A percentile compares a stretch with the other conserved stretches of the same genome.
Conservation (phyloP, 768 basidiomycete genomes). For the Xerocomellus chrysenteron region DNA sequence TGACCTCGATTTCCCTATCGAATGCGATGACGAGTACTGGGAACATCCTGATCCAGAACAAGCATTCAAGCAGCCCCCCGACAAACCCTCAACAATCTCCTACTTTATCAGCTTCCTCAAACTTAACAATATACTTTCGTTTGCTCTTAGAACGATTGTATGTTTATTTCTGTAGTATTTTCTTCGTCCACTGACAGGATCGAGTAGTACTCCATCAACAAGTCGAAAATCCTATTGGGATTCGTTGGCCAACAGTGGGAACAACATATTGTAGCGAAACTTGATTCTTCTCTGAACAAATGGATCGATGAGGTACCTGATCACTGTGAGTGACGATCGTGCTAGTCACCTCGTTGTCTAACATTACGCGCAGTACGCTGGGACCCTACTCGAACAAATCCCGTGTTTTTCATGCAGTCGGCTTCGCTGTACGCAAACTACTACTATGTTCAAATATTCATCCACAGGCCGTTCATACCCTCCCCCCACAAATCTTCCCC, state of each 20-base stretch:
- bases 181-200: background rate
- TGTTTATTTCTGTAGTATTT: slow-evolving; percentile 11
- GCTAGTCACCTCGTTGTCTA: background rate
- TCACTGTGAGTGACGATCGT: slow-evolving; percentile 26
- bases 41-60: slow-evolving; percentile 45
- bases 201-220: slow-evolving; percentile 68
- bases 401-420: slow-evolving; percentile 47
- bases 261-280: slow-evolving; percentile 62
- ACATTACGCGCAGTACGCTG: slow-evolving; percentile 36
- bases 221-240: slow-evolving; percentile 52
- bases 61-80: slow-evolving; percentile 62
- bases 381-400: slow-evolving; percentile 42
- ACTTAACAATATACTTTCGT: slow-evolving; percentile 62
- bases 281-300: slow-evolving; percentile 75
- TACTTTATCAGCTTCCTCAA: slow-evolving; percentile 55
- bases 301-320: slow-evolving; percentile 72
- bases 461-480: slow-evolving; percentile 81
- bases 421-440: slow-evolving; percentile 51
- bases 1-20: slow-evolving; percentile 59
- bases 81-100: slow-evolving; percentile 53
- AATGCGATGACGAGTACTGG: slow-evolving; percentile 73
- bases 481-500: slow-evolving; percentile 50
- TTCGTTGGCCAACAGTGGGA: slow-evolving; percentile 56
- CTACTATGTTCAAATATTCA: slow-evolving; percentile 61
- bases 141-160: slow-evolving; percentile 61